Evolutionary conservation across 257 asterid genomes (phyloP), one percentile per base, ranked within the genome.

Genomic region (Rauvolfia tetraphylla): DNA sequence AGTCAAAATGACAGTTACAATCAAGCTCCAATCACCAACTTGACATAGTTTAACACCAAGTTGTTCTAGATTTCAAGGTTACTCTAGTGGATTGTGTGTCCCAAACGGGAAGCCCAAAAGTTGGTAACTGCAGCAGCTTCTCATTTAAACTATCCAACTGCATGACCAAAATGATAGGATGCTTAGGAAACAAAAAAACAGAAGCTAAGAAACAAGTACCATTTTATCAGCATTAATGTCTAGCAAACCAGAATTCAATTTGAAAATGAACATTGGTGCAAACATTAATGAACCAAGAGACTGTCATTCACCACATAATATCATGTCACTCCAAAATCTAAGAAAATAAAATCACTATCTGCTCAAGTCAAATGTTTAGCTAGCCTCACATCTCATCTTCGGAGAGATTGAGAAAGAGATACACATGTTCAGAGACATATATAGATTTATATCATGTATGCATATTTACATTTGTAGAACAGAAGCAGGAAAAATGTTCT

Each of bases 101-200:
- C 51, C 72, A 70, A 77, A 65, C 69, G 58, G 85, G 76, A 80
- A 41, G 76, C 38, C 75, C 85, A 79, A 75, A 68, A 31, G 77
- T 57, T 54, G 92, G 84, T 76, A 86, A 74, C 74, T 81, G 83
- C 69, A 91, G 80, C 70, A 89, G 83, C 73, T 84, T 78, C 90
- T 95, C 99, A 75, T 95, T 95, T 51, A 91, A 82, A 77, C 83
- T 90, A 79, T 95, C 99, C 90, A 95, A 83, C 99, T 95, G 90
- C 63, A 77, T 73, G 75, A 75, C 70, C 77, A 78, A 66, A 86
- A 80, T 49, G 69, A 75, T 22, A 80, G 63, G 31, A 76, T 59
- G 72, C 68, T 81, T 68, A 78, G 81, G 68, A 67, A n/a, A 59
- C 74, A 65, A 33, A 74, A 67, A 67, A 53, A 53, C 33, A 17